phyloP scores from a whole-genome alignment of 352 stramenopile species.

The Phytophthora melonis region DNA sequence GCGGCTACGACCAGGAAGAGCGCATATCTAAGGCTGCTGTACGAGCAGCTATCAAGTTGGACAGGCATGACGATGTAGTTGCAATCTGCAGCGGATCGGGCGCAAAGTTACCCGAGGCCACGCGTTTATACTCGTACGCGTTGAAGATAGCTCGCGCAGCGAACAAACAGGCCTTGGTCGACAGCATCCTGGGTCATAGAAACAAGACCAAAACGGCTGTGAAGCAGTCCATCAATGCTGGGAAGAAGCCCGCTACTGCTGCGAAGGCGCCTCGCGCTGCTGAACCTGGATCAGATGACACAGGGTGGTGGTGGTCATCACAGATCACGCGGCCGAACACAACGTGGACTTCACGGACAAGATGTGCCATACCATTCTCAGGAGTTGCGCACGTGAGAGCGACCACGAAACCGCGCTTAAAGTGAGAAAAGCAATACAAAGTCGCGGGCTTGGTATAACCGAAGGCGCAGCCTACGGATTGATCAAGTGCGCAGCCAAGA shows the following conservation, averaged over 20 bases:
- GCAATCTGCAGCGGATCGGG: neutral
- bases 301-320: neutral
- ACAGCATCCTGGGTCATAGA: too few species aligned
- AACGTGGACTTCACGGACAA: neutral
- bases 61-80: neutral
- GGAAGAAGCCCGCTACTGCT: neutral
- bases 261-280: neutral
- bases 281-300: neutral
- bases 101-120: too few species aligned
- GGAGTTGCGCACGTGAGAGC: neutral
- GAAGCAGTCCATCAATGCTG: too few species aligned
- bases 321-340: neutral
- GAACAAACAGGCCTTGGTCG: too few species aligned
- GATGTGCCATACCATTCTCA: neutral
- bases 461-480: neutral
- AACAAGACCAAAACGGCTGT: too few species aligned
- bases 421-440: neutral
- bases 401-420: neutral
- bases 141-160: too few species aligned
- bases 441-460: neutral
- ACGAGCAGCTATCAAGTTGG: neutral
- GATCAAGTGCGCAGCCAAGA: neutral
- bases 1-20: too few species aligned
- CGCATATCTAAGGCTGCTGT: neutral
- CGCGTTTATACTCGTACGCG: too few species aligned